phyloP scores from a whole-genome alignment of 2,329 filamentous ascomycete species.

The Aspergillus pseudotamarii region DNA sequence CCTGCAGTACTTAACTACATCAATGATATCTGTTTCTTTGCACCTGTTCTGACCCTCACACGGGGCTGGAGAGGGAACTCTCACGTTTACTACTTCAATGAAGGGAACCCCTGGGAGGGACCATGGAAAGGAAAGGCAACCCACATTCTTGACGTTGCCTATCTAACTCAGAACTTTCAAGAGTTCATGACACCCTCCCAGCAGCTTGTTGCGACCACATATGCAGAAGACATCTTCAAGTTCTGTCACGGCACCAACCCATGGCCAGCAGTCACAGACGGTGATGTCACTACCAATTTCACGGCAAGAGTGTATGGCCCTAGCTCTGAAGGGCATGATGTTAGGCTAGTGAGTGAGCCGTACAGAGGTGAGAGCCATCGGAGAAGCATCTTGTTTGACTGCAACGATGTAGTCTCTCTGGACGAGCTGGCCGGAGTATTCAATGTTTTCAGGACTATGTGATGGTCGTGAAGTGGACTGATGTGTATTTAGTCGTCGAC shows the following conservation, averaged over 20 bases:
- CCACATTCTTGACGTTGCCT: slow-evolving; percentile 52
- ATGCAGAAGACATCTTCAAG: slow-evolving; percentile 43
- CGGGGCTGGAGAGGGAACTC: slow-evolving; percentile 36
- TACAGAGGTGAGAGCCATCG: slow-evolving; percentile 28
- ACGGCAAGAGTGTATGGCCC: slow-evolving; percentile 32
- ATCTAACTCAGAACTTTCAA: slow-evolving; percentile 51
- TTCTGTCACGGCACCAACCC: slow-evolving; percentile 43
- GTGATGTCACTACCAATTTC: slow-evolving; percentile 22
- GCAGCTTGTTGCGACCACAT: slow-evolving; percentile 30
- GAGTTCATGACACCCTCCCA: slow-evolving; percentile 41
- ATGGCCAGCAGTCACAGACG: slow-evolving; percentile 30
- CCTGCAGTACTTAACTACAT: slow-evolving; percentile 46
- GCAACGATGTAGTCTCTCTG: slow-evolving; percentile 22
- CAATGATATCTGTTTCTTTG: slow-evolving; percentile 52
- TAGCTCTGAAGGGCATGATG: slow-evolving; percentile 15
- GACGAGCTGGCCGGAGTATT: slow-evolving; percentile 28
- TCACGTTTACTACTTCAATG: slow-evolving; percentile 52
- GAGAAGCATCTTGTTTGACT: slow-evolving; percentile 28
- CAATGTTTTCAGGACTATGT: slow-evolving; percentile 15
- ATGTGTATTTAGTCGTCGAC: no score
- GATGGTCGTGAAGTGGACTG: neutral
- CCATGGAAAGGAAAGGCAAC: slow-evolving; percentile 42
- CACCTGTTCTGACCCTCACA: slow-evolving; percentile 47
- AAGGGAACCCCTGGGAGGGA: slow-evolving; percentile 52
- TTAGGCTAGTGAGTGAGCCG: slow-evolving; percentile 14